These are phyloP conservation scores for Ustulina deusta DNA, from an alignment of 2,329 filamentous ascomycete species.

Conservation along the genomic window DNA sequence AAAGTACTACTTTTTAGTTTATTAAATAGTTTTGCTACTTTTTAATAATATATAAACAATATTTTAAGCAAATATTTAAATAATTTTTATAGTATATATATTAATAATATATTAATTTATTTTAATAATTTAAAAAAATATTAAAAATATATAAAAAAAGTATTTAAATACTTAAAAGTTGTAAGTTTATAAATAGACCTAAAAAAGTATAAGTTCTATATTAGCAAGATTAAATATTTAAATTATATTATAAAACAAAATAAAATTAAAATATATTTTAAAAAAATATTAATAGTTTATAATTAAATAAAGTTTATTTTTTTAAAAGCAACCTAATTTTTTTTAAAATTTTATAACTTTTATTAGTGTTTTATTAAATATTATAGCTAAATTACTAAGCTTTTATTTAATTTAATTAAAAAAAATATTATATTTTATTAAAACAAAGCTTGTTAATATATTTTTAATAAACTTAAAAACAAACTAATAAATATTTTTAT, in stretches of 20 bases:
- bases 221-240: not conserved
- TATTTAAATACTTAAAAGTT: too few relatives aligned
- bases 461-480: too few relatives aligned
- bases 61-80: too few relatives aligned
- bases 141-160: not conserved
- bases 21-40: too few relatives aligned
- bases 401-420: too few relatives aligned
- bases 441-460: too few relatives aligned
- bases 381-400: not conserved
- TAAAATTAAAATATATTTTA: not conserved
- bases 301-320: not conserved
- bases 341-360: constrained; percentile 1
- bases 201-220: constrained; percentile 2
- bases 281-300: not conserved
- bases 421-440: too few relatives aligned
- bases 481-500: not conserved
- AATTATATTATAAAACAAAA: not conserved
- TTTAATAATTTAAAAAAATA: constrained; percentile 2
- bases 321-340: not conserved
- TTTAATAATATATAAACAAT: too few relatives aligned
- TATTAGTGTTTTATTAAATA: not conserved
- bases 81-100: not conserved
- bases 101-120: constrained; percentile 1
- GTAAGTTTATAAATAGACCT: not conserved
- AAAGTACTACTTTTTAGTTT: too few relatives aligned